A percentile compares a stretch with the other conserved stretches of the same genome.
phyloP scores from a whole-genome alignment of 2,329 filamentous ascomycete genomes.

The Claviceps purpurea region DNA sequence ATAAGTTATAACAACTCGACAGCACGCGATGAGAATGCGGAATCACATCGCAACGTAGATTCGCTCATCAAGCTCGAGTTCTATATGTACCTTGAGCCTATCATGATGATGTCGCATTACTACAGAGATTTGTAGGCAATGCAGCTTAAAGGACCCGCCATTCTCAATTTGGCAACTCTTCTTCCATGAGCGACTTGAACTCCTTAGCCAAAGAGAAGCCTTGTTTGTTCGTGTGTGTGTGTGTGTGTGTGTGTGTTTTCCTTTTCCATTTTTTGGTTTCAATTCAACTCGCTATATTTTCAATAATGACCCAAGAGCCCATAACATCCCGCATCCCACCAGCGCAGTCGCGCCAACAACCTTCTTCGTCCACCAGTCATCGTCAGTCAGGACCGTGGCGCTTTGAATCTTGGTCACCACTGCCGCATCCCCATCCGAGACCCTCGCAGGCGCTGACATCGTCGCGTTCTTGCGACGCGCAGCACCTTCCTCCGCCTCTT shows the following conservation, averaged over 20 bases:
- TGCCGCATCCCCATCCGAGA: conserved; percentile 28
- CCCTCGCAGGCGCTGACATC: conserved; percentile 16
- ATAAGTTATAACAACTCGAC: background rate
- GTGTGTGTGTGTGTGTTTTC: background rate
- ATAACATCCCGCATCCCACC: conserved; percentile 46
- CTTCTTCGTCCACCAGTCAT: conserved; percentile 56
- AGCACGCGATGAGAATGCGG: background rate
- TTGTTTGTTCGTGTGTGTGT: background rate
- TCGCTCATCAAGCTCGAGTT: background rate
- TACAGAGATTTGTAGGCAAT: background rate
- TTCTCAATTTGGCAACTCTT: background rate
- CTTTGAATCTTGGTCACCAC: conserved; percentile 11
- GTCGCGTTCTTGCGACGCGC: conserved; percentile 12
- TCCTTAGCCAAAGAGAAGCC: background rate
- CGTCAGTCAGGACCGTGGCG: conserved; percentile 38
- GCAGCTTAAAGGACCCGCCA: too few species aligned
- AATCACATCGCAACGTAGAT: background rate
- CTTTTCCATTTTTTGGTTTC: background rate
- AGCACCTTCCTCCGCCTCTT: conserved; percentile 31
- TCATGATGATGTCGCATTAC: background rate
- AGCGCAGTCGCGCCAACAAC: conserved; percentile 47
- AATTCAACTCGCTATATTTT: conserved; percentile 13
- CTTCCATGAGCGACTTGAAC: background rate
- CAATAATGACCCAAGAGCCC: conserved; percentile 43
- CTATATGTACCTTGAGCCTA: background rate